Evolutionary conservation across 2,329 filamentous ascomycete species (phyloP), one percentile per base, ranked within the genome.

Genomic region (Arthrobotrys musiformis): DNA sequence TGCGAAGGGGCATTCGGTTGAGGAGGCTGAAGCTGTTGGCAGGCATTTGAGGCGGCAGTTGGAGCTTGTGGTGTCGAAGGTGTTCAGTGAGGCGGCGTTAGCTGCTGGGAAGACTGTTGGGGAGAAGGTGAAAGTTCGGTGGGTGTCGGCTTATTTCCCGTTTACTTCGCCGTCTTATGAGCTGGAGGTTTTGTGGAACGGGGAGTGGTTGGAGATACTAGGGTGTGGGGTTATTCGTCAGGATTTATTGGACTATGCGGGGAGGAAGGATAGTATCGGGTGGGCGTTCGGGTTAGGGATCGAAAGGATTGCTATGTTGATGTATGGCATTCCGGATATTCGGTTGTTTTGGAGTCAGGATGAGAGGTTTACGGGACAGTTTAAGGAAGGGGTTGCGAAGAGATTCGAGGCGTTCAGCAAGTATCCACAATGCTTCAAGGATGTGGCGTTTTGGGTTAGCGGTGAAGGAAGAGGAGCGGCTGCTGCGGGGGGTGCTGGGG

Each of bases 111-210:
- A 91, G 3, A 88, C 89, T 5, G 84, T 86, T 15, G 85, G 85
- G 60, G 92, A 96, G 81, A 93, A 93, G 3, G 86, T 98, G 42
- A 90, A 90, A 80, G 90, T 97, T 81, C 89, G 95, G 79, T 99
- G 95, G 95, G 90, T 98, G 6, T 94, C 97, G 83, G 93, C 95
- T 0, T 98, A 95, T 84, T 99, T 99, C 85, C 95, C 95, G 42
- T 98, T 98, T 83, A 99, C 95, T 0, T 94, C 91, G 72, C 95
- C 95, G 0, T 95, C 92, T 5, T 99, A 93, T 92, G 95, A 99
- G 83, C 88, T 99, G 24, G 95, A 99, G 82, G 93, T 99, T 8
- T 94, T 92, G 86, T 97, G 94, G 88, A 90, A 91, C 80, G 94
- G 92, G 30, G 92, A 96, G 82, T 99, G 95, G 95, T 90, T 99